phyloP scores from a whole-genome alignment of 768 basidiomycete species.

The Trichaptum fuscoviolaceum region DNA sequence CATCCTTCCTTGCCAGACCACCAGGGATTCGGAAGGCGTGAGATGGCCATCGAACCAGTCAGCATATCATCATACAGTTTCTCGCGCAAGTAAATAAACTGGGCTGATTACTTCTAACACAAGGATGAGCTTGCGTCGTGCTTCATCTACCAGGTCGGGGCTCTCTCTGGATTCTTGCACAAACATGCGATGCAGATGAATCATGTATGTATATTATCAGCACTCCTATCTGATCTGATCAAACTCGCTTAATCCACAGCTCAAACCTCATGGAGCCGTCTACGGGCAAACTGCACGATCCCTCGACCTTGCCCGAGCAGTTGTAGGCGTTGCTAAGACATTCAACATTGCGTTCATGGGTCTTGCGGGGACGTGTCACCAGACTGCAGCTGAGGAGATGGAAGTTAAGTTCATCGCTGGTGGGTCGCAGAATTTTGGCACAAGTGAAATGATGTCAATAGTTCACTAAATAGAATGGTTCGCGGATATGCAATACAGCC shows the following conservation, averaged over 20 bases:
- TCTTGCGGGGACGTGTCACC: constrained; percentile 58
- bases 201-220: constrained; percentile 36
- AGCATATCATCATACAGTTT: constrained; percentile 9
- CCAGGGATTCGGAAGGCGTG: constrained; percentile 62
- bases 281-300: constrained; percentile 57
- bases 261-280: constrained; percentile 58
- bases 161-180: constrained; percentile 53
- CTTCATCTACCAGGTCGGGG: constrained; percentile 66
- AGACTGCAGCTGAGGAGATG: constrained; percentile 46
- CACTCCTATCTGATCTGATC: background rate
- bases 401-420: constrained; percentile 61
- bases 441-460: background rate
- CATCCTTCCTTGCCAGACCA: constrained; percentile 61
- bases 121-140: constrained; percentile 53
- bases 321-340: constrained; percentile 46
- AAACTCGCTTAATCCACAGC: constrained; percentile 24
- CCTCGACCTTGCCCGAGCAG: constrained; percentile 48
- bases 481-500: constrained; percentile 57
- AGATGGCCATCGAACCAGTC: constrained; percentile 59
- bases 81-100: background rate
- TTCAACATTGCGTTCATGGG: constrained; percentile 59
- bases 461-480: constrained; percentile 46
- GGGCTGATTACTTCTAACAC: background rate
- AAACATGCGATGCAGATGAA: constrained; percentile 46
- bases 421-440: constrained; percentile 16